Evolutionary conservation across 768 basidiomycete species (phyloP), one percentile per base, ranked within the genome.

Genomic region (Lactarius deliciosus): DNA sequence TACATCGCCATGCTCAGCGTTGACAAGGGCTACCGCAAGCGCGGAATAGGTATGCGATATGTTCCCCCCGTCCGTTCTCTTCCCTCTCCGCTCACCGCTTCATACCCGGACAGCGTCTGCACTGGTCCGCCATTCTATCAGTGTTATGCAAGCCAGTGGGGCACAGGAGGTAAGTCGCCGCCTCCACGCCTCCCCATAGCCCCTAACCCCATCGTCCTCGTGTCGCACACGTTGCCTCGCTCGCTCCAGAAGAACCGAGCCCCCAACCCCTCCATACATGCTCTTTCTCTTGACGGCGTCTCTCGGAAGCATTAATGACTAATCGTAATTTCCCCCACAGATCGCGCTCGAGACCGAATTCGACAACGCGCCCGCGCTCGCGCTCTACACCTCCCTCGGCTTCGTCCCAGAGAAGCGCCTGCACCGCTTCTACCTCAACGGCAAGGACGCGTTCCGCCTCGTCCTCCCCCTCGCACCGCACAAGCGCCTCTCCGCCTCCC

Each of bases 1-100:
- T 99, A 99, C 75, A 96, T 99, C 65, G 97, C 96, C 38, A 98
- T 99, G 97, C 85, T 99, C 63, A 94, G 92, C 74, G 94, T 98
- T 34, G 83, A 85, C 76, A 88, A 87, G 76, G 77, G 81, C 45
- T 97, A 88, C 85, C 82, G 95, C 43, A 98, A 98, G 97, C 85
- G 98, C 63, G 94, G 92, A 73, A 94, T 98, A 89, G 96, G 97
- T 40, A 94, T 98, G 75, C 94, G 94, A 94, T 75, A 90, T 83
- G 36, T 38, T 7, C 18, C 64, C 2, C 22, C 36, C 54, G 20
- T 22, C 10, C 22, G 22, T 54, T 5, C 50, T 38, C n/a, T 15
- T 0, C 18, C 66, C 68, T 36, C 5, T 18, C 15, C 56, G n/a
- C 62, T 32, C 38, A 50, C 47, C 47, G 2, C 18, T 28, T 10